Percentiles rank a stretch among this genome's conserved stretches.
Conservation (phyloP, 225 moss, liverwort and hornwort genomes). For the Pseudisothecium myosuroides region DNA sequence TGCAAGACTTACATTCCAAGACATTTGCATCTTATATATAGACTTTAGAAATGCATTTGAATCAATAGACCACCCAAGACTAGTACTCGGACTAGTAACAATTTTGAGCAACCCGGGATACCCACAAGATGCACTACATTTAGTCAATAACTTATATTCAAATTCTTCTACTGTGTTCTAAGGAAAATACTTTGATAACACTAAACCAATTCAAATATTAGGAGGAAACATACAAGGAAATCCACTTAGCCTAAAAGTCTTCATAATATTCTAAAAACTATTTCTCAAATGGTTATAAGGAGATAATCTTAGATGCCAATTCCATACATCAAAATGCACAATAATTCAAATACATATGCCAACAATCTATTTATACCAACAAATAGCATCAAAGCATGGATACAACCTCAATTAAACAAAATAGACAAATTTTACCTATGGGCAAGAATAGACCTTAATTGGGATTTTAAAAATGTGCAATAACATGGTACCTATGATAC, state of each 20-base stretch:
- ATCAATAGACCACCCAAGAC: not conserved
- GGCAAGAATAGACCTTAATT: rapidly evolving
- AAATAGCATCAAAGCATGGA: not conserved
- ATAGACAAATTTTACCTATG: not conserved
- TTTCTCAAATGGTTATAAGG: not conserved
- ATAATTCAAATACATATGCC: not conserved
- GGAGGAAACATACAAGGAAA: not conserved
- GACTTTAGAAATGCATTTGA: not conserved
- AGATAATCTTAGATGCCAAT: not conserved
- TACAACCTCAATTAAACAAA: not conserved
- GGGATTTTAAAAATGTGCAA: not conserved
- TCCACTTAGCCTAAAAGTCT: not conserved
- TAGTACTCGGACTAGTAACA: too few relatives aligned
- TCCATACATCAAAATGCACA: not conserved
- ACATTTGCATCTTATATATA: not conserved
- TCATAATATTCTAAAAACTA: not conserved
- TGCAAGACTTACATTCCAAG: not conserved
- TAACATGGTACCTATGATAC: rapidly evolving
- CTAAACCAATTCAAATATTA: not conserved
- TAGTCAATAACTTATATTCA: not conserved
- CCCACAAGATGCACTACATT: not conserved
- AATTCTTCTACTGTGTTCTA: not conserved
- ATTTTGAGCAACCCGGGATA: not conserved
- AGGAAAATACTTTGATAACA: not conserved
- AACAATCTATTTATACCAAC: not conserved